Percentiles rank a stretch among this genome's conserved stretches.
phyloP scores from a whole-genome alignment of 73 alveolate genomes.

The Paramecium biaurelia region DNA sequence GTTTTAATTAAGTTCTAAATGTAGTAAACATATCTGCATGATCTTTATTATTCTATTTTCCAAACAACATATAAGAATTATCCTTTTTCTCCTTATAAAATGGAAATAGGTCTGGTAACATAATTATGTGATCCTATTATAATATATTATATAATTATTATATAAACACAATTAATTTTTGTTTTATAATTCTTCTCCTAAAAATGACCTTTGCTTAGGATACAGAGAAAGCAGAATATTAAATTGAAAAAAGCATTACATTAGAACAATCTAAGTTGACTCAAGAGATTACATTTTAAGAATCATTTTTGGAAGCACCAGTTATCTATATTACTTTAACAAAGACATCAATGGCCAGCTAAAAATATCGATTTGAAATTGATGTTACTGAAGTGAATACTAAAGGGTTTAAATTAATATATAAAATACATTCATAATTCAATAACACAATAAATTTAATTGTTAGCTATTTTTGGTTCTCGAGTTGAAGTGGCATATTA shows the following conservation, averaged over 20 bases:
- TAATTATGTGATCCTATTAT: background rate
- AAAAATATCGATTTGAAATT: background rate
- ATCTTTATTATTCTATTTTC: background rate
- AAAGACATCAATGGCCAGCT: background rate
- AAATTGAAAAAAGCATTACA: background rate
- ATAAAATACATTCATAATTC: background rate
- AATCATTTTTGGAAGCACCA: background rate
- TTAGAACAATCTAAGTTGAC: background rate
- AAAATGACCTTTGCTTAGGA: background rate
- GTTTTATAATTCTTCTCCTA: background rate
- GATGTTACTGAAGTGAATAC: background rate
- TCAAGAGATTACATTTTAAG: background rate
- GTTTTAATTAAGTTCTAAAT: background rate
- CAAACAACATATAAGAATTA: background rate
- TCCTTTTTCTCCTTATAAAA: background rate
- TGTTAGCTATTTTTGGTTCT: background rate
- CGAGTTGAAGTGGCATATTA: conserved; percentile 14
- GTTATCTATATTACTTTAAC: background rate
- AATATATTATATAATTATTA: background rate
- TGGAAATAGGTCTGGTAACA: background rate
- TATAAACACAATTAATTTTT: background rate
- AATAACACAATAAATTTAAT: background rate
- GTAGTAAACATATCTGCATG: background rate
- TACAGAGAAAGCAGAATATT: background rate
- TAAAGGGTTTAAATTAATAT: background rate